Evolutionary conservation across 768 basidiomycete species (phyloP), one percentile per base, ranked within the genome.

Genomic region (Rhizopogon roseolus): DNA sequence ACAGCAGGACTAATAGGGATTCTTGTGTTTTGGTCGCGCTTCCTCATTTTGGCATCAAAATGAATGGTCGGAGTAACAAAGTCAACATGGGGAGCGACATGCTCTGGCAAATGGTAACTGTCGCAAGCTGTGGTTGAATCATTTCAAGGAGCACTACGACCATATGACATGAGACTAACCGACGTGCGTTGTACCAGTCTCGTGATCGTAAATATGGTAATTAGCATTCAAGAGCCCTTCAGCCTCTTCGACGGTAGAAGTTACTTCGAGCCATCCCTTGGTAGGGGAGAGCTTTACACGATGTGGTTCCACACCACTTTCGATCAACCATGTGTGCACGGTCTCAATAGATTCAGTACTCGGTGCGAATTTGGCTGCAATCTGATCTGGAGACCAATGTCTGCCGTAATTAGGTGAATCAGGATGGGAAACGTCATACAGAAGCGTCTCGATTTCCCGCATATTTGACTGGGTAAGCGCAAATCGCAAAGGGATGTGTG

Each of bases 41-140:
- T 64, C 27, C 61, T 38, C 16, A 73, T 22, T 17, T 53, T 68
- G 34, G 46, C 53, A 43, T 62, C 66, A 58, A 77, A 78, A 49
- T 78, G 74, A 1, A 78, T 65, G 0, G 77, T 77, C 8, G 77
- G 77, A 5, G 63, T 75, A 27, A 78, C 71, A 45, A 79, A 66
- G 43, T 78, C 76, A 39, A 78, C 58, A 34, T 77, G 77, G 5
- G 60, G 54, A 4, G 14, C 56, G 6, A 79, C 43, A 49, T 74
- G 64, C 10, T 66, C 68, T 0, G 76, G 76, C 16, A 79, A 58
- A 39, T 71, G 71, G 50, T 78, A 78, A 7, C 62, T 62, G 22
- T 73, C 67, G 53, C 76, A 78, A 11, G 71, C 76, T 71, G 25
- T 52, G 37, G 5, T 9, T 3, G 44, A 29, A 42, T 41, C 14